Evolutionary conservation across 768 basidiomycete species (phyloP), one percentile per base, ranked within the genome.

Genomic region (Podaxis sp.): DNA sequence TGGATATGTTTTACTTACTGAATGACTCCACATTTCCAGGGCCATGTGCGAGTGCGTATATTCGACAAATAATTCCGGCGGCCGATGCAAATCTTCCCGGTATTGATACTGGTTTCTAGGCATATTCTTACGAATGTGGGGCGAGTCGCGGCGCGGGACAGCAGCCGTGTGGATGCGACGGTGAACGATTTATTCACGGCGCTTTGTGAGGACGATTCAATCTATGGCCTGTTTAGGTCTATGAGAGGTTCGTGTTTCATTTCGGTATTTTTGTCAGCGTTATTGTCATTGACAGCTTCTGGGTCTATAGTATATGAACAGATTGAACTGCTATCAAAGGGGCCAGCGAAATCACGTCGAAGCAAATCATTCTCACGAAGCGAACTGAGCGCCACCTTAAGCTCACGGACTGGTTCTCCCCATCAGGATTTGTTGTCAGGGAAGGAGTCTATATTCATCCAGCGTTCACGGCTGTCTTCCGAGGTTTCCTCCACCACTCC

Each of bases 141-240:
- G 58, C 84, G 90, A 33, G 93, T 97, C 26, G 88, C 89, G 13
- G 87, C 91, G 50, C 87, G 95, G 58, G 93, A 96, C 73, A 92
- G 93, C 66, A 89, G 90, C 69, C 85, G 89, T 54, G 83, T 88
- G 3, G 78, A 77, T 24, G 95, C 95, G 24, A 88, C 86, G 10
- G 80, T 85, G 8, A 87, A 91, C 64, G 95, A 97, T 73, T 77
- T 98, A 50, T 95, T 94, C 72, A 82, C 87, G 17, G 94, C 94
- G 0, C 80, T 97, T 15, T 95, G 93, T 65, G 96, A 97, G 75
- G 96, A 97, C 74, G 88, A 92, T 67, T 80, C 87, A 53, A 84
- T 96, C 53, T 97, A 94, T 76, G 84, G 84, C 28, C 81, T 91
- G 63, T 95, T 96, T 77, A 92, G 87, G 75, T 81, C 84, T 24